Conservation (phyloP, 768 basidiomycete species). For the Erythrobasidium yunnanense region DNA sequence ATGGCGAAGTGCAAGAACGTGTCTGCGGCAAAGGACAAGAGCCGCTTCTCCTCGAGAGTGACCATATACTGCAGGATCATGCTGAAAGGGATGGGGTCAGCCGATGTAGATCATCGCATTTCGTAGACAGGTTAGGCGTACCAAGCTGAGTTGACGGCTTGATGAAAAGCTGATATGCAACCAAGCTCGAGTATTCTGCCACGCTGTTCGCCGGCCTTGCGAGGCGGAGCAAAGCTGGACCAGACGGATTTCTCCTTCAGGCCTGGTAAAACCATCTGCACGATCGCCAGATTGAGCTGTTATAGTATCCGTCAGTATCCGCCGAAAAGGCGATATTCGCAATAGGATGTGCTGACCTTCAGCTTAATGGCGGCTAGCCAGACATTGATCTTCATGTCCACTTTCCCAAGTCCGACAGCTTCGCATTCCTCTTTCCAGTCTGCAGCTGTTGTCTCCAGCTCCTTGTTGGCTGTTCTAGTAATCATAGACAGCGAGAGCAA, state of each 20-base stretch:
- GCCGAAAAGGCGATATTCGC: no score
- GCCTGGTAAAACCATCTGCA: constrained; percentile 23
- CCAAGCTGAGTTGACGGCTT: constrained; percentile 22
- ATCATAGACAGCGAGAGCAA: constrained; percentile 16
- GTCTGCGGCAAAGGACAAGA: constrained; percentile 21
- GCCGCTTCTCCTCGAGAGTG: constrained; percentile 10
- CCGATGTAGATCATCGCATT: no score
- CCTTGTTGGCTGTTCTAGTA: constrained; percentile 13
- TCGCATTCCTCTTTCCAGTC: constrained; percentile 21
- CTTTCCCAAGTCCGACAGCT: background rate
- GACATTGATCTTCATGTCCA: constrained; percentile 15
- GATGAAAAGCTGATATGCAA: constrained; percentile 19
- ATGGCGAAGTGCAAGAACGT: constrained; percentile 13
- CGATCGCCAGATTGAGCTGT: constrained; percentile 22
- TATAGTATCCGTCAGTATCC: no score
- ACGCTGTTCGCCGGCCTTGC: background rate
- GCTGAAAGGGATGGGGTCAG: background rate
- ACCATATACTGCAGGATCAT: constrained; percentile 7
- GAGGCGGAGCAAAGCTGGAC: constrained; percentile 7
- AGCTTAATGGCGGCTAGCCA: constrained; percentile 20
- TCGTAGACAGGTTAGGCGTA: background rate
- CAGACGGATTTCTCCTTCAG: constrained; percentile 8
- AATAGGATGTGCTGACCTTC: no score
- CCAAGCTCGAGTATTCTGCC: constrained; percentile 5
- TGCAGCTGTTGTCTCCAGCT: constrained; percentile 11